These are phyloP conservation scores for Capronia coronata DNA, from an alignment of 2,329 filamentous ascomycete species.

Conservation along the genomic window DNA sequence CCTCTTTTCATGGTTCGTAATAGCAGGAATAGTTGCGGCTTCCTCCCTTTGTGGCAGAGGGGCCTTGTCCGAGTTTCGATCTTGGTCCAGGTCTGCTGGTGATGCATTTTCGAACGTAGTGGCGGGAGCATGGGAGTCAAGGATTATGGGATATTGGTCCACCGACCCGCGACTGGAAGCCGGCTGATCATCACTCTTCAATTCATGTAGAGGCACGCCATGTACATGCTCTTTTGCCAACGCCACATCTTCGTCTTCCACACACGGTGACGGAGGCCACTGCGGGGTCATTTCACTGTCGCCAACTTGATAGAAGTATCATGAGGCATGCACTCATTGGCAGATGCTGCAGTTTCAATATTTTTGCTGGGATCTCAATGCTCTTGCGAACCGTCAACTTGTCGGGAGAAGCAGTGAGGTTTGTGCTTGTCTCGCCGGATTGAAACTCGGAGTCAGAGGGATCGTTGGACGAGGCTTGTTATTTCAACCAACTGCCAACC, in stretches of 20 bases:
- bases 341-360: slow-evolving; percentile 2
- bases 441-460: neutral
- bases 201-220: slow-evolving; percentile 28
- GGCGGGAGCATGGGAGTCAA: slow-evolving; percentile 29
- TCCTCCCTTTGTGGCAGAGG: slow-evolving; percentile 2
- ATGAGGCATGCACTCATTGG: slow-evolving; percentile 15
- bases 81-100: neutral
- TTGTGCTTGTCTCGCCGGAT: neutral
- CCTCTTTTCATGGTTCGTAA: slow-evolving; percentile 18
- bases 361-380: neutral
- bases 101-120: neutral
- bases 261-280: slow-evolving; percentile 41
- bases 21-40: neutral
- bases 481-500: neutral
- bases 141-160: slow-evolving; percentile 42
- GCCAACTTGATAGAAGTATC: slow-evolving; percentile 8
- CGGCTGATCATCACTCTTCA: slow-evolving; percentile 27
- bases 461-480: slow-evolving; percentile 9
- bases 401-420: neutral
- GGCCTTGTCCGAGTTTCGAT: slow-evolving; percentile 4
- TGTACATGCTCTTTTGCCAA: slow-evolving; percentile 37
- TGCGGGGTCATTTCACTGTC: slow-evolving; percentile 19
- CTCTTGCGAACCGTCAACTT: neutral
- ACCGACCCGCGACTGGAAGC: slow-evolving; percentile 35
- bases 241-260: slow-evolving; percentile 41